Evolutionary conservation across 2,329 filamentous ascomycete species (phyloP).

Genomic region (Aspergillus ruber): DNA sequence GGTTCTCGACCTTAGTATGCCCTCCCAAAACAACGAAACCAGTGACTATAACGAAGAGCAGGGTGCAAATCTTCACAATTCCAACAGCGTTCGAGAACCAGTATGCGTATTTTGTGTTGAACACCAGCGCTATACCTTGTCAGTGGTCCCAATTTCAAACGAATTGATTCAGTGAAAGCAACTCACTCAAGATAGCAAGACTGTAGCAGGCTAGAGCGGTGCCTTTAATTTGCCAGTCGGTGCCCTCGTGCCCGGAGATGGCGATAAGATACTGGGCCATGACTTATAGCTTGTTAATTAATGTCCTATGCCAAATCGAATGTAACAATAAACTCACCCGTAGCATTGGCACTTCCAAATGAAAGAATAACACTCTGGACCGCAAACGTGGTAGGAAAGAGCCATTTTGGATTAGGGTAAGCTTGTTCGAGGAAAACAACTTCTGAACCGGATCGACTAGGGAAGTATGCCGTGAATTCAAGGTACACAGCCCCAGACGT

Average conservation of each 20-base stretch:
- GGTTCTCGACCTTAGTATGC: slow-evolving; percentile 45
- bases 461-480: slow-evolving; percentile 60
- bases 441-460: slow-evolving; percentile 59
- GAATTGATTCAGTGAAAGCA: too few species aligned
- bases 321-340: slow-evolving; percentile 34
- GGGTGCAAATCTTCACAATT: slow-evolving; percentile 53
- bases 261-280: slow-evolving; percentile 58
- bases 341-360: slow-evolving; percentile 60
- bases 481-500: slow-evolving; percentile 55
- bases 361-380: slow-evolving; percentile 58
- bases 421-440: slow-evolving; percentile 65
- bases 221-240: slow-evolving; percentile 60
- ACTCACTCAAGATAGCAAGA: slow-evolving; percentile 50
- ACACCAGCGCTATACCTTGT: slow-evolving; percentile 34
- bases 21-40: slow-evolving; percentile 59
- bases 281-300: slow-evolving; percentile 34
- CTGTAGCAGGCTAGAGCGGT: slow-evolving; percentile 60
- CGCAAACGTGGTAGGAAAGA: slow-evolving; percentile 60
- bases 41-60: slow-evolving; percentile 57
- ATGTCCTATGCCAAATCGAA: slow-evolving; percentile 8
- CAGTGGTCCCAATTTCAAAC: too few species aligned
- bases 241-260: slow-evolving; percentile 46
- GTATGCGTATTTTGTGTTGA: slow-evolving; percentile 54
- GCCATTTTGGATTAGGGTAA: slow-evolving; percentile 57
- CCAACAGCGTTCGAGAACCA: slow-evolving; percentile 53